Percentiles rank a stretch among this genome's conserved stretches.
phyloP scores from a whole-genome alignment of 2,329 filamentous ascomycete species.

The Pestalotiopsis sp. region DNA sequence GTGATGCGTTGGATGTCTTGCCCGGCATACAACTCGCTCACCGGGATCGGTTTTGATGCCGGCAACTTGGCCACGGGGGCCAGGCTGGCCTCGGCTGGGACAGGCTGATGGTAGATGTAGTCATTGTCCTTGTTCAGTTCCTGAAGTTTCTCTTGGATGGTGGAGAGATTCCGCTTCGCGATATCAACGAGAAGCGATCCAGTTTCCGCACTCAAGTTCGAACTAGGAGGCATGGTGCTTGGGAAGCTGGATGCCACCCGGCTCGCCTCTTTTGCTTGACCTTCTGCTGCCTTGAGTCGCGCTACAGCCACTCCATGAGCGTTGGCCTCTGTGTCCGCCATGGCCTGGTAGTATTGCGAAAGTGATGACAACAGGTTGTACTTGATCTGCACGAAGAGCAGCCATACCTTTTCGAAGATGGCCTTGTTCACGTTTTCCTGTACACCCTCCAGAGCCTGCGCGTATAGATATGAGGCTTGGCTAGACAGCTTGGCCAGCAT shows the following conservation, averaged over 20 bases:
- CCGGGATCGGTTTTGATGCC: conserved; percentile 94
- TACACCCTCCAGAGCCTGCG: conserved; percentile 84
- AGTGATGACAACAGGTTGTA: conserved; percentile 80
- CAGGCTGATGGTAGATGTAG: conserved; percentile 94
- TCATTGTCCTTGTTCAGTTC: conserved; percentile 91
- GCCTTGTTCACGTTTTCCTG: conserved; percentile 91
- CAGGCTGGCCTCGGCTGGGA: conserved; percentile 83
- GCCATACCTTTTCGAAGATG: conserved; percentile 94
- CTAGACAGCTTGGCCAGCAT: conserved; percentile 91
- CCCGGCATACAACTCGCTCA: conserved; percentile 93
- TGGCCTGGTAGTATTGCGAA: conserved; percentile 90
- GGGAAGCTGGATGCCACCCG: conserved; percentile 80
- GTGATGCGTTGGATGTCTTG: conserved; percentile 98
- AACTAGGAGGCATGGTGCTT: conserved; percentile 73
- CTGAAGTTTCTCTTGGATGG: conserved; percentile 78
- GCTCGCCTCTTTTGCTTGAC: conserved; percentile 76
- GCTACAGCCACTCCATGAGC: conserved; percentile 85
- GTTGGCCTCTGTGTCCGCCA: conserved; percentile 87
- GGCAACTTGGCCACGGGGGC: conserved; percentile 85
- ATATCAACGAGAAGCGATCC: conserved; percentile 75
- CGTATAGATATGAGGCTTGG: conserved; percentile 86
- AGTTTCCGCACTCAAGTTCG: conserved; percentile 83
- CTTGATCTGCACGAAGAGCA: conserved; percentile 82
- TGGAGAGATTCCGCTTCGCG: conserved; percentile 78
- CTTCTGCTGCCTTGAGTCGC: conserved; percentile 80